phyloP scores from a whole-genome alignment of 225 moss, liverwort and hornwort genomes.

The Polytrichum formosum region DNA sequence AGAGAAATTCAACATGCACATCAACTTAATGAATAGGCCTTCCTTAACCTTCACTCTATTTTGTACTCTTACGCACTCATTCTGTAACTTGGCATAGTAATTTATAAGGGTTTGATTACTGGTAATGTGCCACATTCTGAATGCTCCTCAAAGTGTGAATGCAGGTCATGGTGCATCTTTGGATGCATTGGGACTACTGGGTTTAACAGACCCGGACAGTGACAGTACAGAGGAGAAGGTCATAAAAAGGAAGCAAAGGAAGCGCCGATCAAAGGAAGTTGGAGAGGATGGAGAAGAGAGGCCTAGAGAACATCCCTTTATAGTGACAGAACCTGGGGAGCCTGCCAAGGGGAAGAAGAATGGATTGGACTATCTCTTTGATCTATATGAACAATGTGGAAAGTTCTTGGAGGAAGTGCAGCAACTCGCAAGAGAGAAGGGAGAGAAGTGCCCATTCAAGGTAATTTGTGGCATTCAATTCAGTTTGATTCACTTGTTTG shows the following conservation, averaged over 20 bases:
- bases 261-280: slow-evolving; percentile 85
- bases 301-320: slow-evolving; percentile 95
- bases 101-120: no score
- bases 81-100: no score
- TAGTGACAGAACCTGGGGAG: slow-evolving; percentile 98
- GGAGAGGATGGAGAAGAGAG: slow-evolving; percentile 98
- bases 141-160: slow-evolving; percentile 11
- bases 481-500: no score
- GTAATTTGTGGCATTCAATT: slow-evolving; percentile 21
- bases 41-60: no score
- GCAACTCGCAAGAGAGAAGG: slow-evolving; percentile 89
- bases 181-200: slow-evolving; percentile 68
- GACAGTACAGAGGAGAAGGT: slow-evolving; percentile 82
- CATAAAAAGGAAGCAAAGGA: slow-evolving; percentile 80
- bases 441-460: slow-evolving; percentile 99
- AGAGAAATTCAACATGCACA: no score
- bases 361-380: slow-evolving; percentile 94
- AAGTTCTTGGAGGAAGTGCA: slow-evolving; percentile 97
- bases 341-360: slow-evolving; percentile 96
- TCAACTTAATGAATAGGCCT: no score
- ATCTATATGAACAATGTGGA: slow-evolving; percentile 93
- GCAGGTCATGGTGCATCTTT: slow-evolving; percentile 63
- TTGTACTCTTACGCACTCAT: no score
- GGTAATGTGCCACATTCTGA: no score
- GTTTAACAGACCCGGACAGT: slow-evolving; percentile 80